Evolutionary conservation across 2,329 filamentous ascomycete species (phyloP).

Genomic region (Aspergillus sp.): DNA sequence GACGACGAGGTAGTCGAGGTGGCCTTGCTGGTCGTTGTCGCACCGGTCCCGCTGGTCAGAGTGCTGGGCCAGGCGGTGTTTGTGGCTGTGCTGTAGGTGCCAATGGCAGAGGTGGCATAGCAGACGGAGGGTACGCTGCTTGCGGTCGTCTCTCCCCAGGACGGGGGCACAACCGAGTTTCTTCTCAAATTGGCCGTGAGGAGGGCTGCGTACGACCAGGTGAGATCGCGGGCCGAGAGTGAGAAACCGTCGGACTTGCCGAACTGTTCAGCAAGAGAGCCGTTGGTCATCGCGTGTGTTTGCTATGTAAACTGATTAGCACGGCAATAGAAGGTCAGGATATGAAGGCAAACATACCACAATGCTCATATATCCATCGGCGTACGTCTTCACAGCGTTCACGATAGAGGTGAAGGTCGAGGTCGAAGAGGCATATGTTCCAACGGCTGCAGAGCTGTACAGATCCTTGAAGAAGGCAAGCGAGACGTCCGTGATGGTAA

Average conservation of each 20-base stretch:
- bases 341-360: conserved; percentile 32
- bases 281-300: conserved; percentile 25
- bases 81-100: conserved; percentile 32
- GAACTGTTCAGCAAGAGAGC: conserved; percentile 42
- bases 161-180: conserved; percentile 29
- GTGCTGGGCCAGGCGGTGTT: conserved; percentile 32
- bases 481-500: conserved; percentile 65
- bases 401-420: conserved; percentile 56
- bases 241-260: conserved; percentile 32
- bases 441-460: conserved; percentile 55
- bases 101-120: conserved; percentile 28
- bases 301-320: conserved; percentile 14
- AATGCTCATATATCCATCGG: conserved; percentile 54
- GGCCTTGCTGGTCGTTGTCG: conserved; percentile 4
- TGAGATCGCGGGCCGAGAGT: conserved; percentile 41
- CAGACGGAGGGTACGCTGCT: conserved; percentile 32
- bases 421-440: conserved; percentile 63
- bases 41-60: conserved; percentile 17
- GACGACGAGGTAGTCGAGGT: conserved; percentile 5
- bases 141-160: conserved; percentile 34
- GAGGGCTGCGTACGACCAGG: conserved; percentile 47
- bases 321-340: too few relatives aligned
- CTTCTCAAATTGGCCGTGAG: conserved; percentile 37
- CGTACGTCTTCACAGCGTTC: conserved; percentile 62
- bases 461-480: conserved; percentile 71